Percentiles rank a stretch among this genome's conserved stretches.
Conservation (phyloP, 2,329 filamentous ascomycete genomes). For the Aureobasidium pullulans region DNA sequence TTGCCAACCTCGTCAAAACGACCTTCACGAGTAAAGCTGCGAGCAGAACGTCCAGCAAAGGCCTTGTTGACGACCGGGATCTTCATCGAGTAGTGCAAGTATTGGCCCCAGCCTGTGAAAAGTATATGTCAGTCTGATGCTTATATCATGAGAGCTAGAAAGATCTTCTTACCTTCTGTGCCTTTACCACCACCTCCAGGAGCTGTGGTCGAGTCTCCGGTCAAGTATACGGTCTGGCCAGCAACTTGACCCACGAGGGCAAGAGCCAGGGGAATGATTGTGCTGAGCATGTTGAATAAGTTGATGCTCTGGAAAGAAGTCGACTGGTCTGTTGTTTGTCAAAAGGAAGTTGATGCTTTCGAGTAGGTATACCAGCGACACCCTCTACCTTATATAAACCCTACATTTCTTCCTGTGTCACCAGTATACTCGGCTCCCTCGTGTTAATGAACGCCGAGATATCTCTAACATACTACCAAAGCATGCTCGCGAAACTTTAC, state of each 20-base stretch:
- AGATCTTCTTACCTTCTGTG: slow-evolving; percentile 30
- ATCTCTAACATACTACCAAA: slow-evolving; percentile 1
- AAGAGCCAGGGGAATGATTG: neutral
- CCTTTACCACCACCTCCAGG: slow-evolving; percentile 37
- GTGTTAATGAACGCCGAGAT: neutral
- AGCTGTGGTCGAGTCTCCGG: slow-evolving; percentile 58
- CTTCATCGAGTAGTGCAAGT: slow-evolving; percentile 47
- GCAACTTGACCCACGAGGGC: neutral
- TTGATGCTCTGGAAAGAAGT: neutral
- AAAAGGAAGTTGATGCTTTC: neutral
- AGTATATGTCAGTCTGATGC: neutral
- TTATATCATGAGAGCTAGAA: neutral
- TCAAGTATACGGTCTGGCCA: slow-evolving; percentile 44
- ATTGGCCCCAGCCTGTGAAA: slow-evolving; percentile 53
- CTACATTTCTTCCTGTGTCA: neutral
- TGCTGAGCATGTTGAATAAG: neutral
- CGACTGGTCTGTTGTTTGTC: neutral
- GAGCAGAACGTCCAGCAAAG: slow-evolving; percentile 57
- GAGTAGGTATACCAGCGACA: neutral
- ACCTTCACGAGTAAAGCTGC: slow-evolving; percentile 59
- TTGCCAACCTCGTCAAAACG: slow-evolving; percentile 53
- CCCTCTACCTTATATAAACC: neutral
- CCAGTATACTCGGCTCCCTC: neutral
- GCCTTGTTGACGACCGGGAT: slow-evolving; percentile 55
- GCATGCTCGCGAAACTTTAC: neutral